Conservation (phyloP, 148 eudicot genomes). For the Chenopodium berlandieri region DNA sequence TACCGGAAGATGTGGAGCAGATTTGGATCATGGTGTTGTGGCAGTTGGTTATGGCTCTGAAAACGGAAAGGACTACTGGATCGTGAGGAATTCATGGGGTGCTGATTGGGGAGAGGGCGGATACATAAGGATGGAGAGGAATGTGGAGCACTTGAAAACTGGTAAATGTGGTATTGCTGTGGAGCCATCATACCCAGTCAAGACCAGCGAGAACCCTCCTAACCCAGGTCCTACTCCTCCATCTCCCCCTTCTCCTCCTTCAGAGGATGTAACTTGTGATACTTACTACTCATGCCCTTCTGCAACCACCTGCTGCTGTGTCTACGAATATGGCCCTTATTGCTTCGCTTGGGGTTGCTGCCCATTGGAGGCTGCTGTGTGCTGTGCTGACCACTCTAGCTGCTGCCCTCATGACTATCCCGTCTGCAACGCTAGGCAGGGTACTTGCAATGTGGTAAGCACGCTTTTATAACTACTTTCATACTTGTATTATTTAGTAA, state of each 20-base stretch:
- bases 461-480: not conserved
- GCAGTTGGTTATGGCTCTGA: constrained; percentile 90
- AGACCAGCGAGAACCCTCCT: constrained; percentile 71
- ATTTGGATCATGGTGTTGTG: constrained; percentile 77
- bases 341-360: constrained; percentile 96
- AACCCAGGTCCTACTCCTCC: constrained; percentile 86
- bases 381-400: constrained; percentile 74
- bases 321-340: constrained; percentile 49
- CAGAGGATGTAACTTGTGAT: constrained; percentile 51
- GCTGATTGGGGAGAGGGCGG: constrained; percentile 79
- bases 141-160: constrained; percentile 26
- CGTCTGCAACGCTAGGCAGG: constrained; percentile 49
- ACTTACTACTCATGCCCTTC: constrained; percentile 55
- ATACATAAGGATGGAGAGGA: constrained; percentile 75
- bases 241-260: constrained; percentile 40
- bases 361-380: constrained; percentile 69
- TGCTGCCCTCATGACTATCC: constrained; percentile 93
- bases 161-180: constrained; percentile 92
- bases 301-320: constrained; percentile 73
- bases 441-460: constrained; percentile 65
- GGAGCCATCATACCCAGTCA: constrained; percentile 73
- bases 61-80: constrained; percentile 71
- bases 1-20: constrained; percentile 65
- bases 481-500: not conserved
- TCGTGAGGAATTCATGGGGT: constrained; percentile 94